Evolutionary conservation across 257 asterid genomes (phyloP).

Genomic region (Gardenia jasminoides): DNA sequence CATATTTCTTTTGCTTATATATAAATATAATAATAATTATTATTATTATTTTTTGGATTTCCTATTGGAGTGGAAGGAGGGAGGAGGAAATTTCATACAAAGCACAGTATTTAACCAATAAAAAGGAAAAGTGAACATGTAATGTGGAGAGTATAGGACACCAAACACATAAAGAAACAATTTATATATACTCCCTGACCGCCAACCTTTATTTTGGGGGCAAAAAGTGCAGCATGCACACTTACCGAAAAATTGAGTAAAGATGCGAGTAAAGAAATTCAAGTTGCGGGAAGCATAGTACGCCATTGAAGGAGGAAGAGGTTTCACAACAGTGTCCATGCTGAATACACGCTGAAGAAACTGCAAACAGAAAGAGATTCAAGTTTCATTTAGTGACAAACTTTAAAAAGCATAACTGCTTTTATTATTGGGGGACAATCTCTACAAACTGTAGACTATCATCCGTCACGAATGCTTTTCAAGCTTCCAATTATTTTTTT

Average conservation of each 20-base stretch:
- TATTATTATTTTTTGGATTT: no score
- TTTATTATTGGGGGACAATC: background rate
- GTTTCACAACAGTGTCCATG: conserved; percentile 85
- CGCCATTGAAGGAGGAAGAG: conserved; percentile 88
- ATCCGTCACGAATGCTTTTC: background rate
- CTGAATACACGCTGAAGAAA: conserved; percentile 86
- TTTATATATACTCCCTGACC: background rate
- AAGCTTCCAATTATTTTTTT: background rate
- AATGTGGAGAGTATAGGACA: background rate
- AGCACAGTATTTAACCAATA: background rate
- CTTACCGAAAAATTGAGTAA: conserved; percentile 90
- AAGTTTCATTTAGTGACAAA: background rate
- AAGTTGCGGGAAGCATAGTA: conserved; percentile 80
- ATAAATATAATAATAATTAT: no score
- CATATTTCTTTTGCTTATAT: no score
- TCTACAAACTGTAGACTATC: background rate
- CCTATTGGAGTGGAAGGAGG: background rate
- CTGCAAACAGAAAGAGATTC: conserved; percentile 43
- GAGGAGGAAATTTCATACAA: background rate
- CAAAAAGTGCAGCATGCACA: background rate
- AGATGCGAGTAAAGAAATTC: conserved; percentile 91
- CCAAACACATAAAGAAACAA: background rate
- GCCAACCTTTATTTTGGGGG: background rate
- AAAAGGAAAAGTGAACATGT: background rate
- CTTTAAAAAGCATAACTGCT: background rate